Evolutionary conservation across 345 rosid genomes (phyloP).

Genomic region (Brassica nigra): DNA sequence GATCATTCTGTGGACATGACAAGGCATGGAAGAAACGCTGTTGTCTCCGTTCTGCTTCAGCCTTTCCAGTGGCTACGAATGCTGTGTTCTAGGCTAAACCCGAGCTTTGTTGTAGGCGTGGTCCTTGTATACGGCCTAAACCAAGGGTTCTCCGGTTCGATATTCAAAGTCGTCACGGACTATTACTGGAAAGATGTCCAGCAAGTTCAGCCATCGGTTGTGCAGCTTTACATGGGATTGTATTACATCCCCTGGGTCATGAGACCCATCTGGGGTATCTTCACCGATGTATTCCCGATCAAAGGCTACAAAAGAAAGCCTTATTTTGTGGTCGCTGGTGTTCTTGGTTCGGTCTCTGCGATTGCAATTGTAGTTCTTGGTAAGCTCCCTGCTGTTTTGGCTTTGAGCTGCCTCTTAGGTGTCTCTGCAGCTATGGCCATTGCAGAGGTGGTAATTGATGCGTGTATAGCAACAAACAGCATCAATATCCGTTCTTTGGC

Average conservation of each 20-base stretch:
- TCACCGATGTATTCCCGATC: constrained; percentile 75
- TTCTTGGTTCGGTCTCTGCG: constrained; percentile 59
- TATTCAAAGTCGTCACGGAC: constrained; percentile 77
- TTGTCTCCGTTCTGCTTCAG: constrained; percentile 48
- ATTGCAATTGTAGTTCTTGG: constrained; percentile 51
- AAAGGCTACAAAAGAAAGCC: constrained; percentile 72
- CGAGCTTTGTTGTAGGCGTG: constrained; percentile 67
- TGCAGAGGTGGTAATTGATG: constrained; percentile 86
- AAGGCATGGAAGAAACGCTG: constrained; percentile 21
- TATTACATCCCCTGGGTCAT: constrained; percentile 81
- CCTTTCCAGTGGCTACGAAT: constrained; percentile 75
- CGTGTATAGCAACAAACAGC: constrained; percentile 78
- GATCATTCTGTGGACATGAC: constrained; percentile 21
- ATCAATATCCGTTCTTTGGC: constrained; percentile 60
- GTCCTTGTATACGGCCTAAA: constrained; percentile 70
- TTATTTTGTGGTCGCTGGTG: constrained; percentile 68
- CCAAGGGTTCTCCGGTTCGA: constrained; percentile 74
- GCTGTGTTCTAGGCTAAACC: constrained; percentile 60
- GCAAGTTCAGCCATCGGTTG: constrained; percentile 67
- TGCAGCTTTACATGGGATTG: constrained; percentile 70
- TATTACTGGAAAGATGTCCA: constrained; percentile 89
- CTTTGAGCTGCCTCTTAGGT: constrained; percentile 65
- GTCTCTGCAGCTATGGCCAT: constrained; percentile 71
- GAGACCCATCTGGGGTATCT: constrained; percentile 83
- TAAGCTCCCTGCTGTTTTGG: constrained; percentile 53